Conservation (phyloP, 2,329 filamentous ascomycete species). For the Aspergillus carbonarius region DNA sequence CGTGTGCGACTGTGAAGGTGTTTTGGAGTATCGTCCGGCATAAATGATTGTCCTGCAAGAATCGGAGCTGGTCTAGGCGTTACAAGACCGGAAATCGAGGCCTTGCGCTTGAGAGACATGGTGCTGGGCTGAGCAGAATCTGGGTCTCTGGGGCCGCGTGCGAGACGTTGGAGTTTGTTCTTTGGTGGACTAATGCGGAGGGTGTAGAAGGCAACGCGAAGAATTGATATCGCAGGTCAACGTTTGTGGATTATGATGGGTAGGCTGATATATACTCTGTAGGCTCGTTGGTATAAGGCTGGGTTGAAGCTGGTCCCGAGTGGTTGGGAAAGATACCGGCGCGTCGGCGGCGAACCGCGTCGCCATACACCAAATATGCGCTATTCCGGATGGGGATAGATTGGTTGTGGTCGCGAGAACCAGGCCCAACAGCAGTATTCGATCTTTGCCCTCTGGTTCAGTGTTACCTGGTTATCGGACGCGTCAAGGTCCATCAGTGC, state of each 20-base stretch:
- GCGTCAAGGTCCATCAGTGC: not conserved
- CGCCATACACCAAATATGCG: slow-evolving; percentile 18
- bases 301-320: slow-evolving; percentile 5
- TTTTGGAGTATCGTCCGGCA: slow-evolving; percentile 34
- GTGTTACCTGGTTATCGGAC: not conserved
- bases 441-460: no score
- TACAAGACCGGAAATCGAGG: slow-evolving; percentile 50
- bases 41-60: slow-evolving; percentile 26
- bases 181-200: not conserved
- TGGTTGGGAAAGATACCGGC: slow-evolving; percentile 16
- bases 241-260: not conserved
- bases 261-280: not conserved
- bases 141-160: not conserved
- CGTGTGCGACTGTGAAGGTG: slow-evolving; percentile 58
- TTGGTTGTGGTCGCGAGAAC: slow-evolving; percentile 10
- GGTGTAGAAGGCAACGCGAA: not conserved
- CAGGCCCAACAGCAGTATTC: not conserved
- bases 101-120: slow-evolving; percentile 63
- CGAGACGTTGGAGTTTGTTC: not conserved
- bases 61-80: slow-evolving; percentile 36
- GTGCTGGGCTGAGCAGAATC: not conserved
- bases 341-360: slow-evolving; percentile 8
- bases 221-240: not conserved
- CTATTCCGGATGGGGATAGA: slow-evolving; percentile 32
- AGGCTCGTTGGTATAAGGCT: slow-evolving; percentile 6